Base-by-base conservation (phyloP, 257 asterid genomes). In the Plectranthus barbatus region DNA sequence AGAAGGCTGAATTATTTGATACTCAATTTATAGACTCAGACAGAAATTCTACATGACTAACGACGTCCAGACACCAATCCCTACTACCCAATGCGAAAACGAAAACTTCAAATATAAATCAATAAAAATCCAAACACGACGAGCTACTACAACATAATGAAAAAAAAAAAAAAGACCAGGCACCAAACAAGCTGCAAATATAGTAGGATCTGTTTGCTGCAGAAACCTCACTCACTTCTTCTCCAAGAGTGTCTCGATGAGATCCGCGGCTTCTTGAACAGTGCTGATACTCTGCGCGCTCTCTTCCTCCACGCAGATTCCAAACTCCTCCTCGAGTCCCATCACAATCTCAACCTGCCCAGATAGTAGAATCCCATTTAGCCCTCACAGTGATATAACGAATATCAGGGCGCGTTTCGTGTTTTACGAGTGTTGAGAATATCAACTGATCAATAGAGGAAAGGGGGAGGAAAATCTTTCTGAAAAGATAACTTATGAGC, bases 261-360 rank as follows among this genome's bases (percentile, higher is more conserved):
- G 76, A 69, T 88, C 86, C 0, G 98, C 98, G 24, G 98, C 98
- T 50, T 91, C 96, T 80, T 91, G 94, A 72, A 91, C 96, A 0
- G 96, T 82, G 33, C 77, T 46, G 60, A 91, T 91, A 24, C 72
- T 72, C 86, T 91, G 98, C 11, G 98, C 98, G 7, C 83, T 91
- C 51, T 91, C 98, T 69, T 91, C 98, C 85, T 91, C 96, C 58
- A 91, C 96, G 0, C 76, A 77, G 64, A 91, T 91, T 45, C 90
- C 94, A 19, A 91, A n/a, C n/a, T n/a, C n/a, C n/a, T n/a, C n/a
- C n/a, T n/a, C n/a, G n/a, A n/a, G n/a, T n/a, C n/a, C n/a, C 88
- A 70, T 79, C 98, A 91, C 95, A 59, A 87, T 89, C 87, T 89
- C 97, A 69, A 89, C 97, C 97, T 89, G 68, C 9, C 8, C 31